These are phyloP conservation scores for Penicillium sp. DNA, from an alignment of 2,329 filamentous ascomycete genomes.

Conservation along the genomic window DNA sequence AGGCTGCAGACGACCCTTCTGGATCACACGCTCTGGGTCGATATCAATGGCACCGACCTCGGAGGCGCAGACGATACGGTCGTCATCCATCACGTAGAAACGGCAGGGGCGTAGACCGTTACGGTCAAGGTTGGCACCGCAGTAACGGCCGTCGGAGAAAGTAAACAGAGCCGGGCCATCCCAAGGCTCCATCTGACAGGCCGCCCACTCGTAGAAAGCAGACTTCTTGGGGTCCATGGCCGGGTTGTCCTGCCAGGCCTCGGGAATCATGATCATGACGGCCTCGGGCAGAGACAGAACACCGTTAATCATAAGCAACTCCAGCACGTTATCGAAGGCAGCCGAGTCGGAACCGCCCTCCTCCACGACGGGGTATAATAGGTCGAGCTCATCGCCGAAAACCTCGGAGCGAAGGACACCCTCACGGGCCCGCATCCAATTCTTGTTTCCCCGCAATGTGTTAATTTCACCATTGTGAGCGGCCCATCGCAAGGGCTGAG, in stretches of 20 bases:
- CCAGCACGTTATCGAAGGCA: constrained; percentile 94
- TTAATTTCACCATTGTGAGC: constrained; percentile 99
- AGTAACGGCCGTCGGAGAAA: constrained; percentile 93
- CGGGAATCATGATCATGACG: constrained; percentile 97
- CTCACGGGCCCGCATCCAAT: constrained; percentile 98
- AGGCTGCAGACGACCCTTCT: constrained; percentile 90
- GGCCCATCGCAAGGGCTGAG: constrained; percentile 91
- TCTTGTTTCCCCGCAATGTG: constrained; percentile 95
- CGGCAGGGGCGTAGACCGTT: constrained; percentile 93
- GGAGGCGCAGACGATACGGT: constrained; percentile 94
- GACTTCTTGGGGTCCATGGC: constrained; percentile 92
- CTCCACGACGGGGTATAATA: constrained; percentile 89
- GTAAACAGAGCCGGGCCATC: constrained; percentile 95
- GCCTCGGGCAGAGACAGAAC: constrained; percentile 92
- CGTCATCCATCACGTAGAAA: constrained; percentile 95
- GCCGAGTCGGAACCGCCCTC: constrained; percentile 95
- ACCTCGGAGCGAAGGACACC: constrained; percentile 89
- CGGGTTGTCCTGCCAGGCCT: constrained; percentile 93
- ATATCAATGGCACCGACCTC: constrained; percentile 92
- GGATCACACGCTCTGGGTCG: constrained; percentile 81
- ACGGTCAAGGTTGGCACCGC: constrained; percentile 91
- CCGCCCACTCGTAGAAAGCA: constrained; percentile 97
- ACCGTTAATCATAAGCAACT: constrained; percentile 90
- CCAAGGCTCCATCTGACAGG: constrained; percentile 98
- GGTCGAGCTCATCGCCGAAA: constrained; percentile 87